These are phyloP conservation scores for Brassica nigra DNA, from an alignment of 345 rosid genomes.

Conservation along the genomic window DNA sequence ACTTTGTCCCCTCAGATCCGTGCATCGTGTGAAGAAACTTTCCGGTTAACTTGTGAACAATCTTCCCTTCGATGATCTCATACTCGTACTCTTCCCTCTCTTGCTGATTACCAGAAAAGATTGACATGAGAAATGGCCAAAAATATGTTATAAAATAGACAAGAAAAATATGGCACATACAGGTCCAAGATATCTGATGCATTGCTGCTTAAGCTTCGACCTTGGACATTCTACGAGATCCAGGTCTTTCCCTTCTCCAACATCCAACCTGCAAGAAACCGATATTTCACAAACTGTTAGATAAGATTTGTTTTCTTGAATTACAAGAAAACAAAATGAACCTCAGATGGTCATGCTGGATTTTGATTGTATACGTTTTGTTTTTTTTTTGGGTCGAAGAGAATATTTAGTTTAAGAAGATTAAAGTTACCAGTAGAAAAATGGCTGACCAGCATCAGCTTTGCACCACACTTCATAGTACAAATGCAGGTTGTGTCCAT, in stretches of 20 bases:
- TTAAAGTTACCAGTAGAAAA: conserved; percentile 64
- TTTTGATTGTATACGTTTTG: neutral
- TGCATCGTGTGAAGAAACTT: conserved; percentile 55
- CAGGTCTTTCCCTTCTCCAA: conserved; percentile 82
- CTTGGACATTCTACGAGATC: conserved; percentile 67
- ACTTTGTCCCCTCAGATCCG: conserved; percentile 54
- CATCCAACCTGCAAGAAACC: conserved; percentile 67
- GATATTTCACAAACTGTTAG: neutral
- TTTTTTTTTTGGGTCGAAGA: no score
- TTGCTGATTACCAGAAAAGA: conserved; percentile 50
- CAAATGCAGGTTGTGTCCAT: conserved; percentile 75
- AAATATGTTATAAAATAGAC: neutral
- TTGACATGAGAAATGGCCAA: neutral
- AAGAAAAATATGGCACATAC: conserved; percentile 47
- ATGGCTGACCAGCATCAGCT: conserved; percentile 80
- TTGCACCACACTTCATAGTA: conserved; percentile 82
- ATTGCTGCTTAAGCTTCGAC: conserved; percentile 68
- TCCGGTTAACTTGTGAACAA: conserved; percentile 62
- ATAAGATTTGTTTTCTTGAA: conserved; percentile 5
- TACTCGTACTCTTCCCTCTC: conserved; percentile 86
- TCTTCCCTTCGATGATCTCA: conserved; percentile 58
- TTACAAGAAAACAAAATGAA: conserved; percentile 18
- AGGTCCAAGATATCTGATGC: conserved; percentile 91
- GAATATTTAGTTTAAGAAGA: no score
- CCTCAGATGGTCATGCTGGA: neutral